These are phyloP conservation scores for Fusarium piperis DNA, from an alignment of 2,329 filamentous ascomycete genomes.

Conservation along the genomic window DNA sequence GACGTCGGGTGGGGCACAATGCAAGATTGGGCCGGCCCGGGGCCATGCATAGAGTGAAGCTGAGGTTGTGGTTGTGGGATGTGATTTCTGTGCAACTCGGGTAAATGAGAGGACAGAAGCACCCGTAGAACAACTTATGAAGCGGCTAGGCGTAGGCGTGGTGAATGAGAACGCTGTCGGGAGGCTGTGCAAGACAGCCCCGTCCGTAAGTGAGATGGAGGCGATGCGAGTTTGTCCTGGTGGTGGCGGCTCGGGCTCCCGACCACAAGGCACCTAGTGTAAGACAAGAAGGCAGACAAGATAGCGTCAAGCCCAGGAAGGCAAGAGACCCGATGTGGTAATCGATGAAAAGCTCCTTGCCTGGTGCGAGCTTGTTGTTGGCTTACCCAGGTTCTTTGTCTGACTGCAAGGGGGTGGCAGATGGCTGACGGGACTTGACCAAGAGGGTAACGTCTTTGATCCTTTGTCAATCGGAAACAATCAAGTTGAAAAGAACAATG, in stretches of 20 bases:
- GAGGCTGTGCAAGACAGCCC: constrained; percentile 21
- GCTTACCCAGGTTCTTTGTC: neutral
- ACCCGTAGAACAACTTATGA: constrained; percentile 8
- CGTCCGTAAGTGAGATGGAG: constrained; percentile 10
- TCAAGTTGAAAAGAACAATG: neutral
- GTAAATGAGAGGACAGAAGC: constrained; percentile 2
- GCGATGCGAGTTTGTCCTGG: constrained; percentile 7
- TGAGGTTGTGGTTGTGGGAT: neutral
- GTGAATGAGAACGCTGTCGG: neutral
- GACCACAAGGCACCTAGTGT: constrained; percentile 11
- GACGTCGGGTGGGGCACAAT: constrained; percentile 32
- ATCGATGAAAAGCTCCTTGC: neutral
- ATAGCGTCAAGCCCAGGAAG: constrained; percentile 5
- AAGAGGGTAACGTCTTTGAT: neutral
- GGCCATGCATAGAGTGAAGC: constrained; percentile 1
- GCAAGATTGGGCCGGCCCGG: constrained; percentile 8
- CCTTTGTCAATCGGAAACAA: neutral
- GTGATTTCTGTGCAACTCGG: neutral
- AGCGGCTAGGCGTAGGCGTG: constrained; percentile 15
- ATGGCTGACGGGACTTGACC: neutral
- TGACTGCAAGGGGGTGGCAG: neutral
- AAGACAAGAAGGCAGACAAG: constrained; percentile 13
- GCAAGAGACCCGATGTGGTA: neutral
- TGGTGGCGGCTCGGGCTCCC: constrained; percentile 15
- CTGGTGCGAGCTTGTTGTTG: neutral